Evolutionary conservation across 352 stramenopile species (phyloP), one percentile per base, ranked within the genome.

Genomic region (Globisporangium orthogonon): DNA sequence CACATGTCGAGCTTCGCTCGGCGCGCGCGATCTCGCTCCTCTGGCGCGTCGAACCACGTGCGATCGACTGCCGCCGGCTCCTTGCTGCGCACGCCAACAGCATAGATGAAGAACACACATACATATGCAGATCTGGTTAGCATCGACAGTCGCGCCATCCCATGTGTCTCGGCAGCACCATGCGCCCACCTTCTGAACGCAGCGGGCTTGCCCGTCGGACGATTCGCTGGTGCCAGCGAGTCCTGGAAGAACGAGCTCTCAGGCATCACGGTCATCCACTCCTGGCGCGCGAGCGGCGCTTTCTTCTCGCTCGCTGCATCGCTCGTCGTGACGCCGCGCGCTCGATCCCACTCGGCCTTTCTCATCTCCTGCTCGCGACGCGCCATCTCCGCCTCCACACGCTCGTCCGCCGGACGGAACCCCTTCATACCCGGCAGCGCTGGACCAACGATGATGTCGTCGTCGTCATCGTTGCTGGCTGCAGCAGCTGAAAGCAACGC

Each of bases 261-360:
- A 13, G 83, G 81, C 79, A 92, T 90, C 58, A 88, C 77, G 0
- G 79, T 91, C 85, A 95, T 95, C 85, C 85, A 95, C 31, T 83
- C 78, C 66, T 93, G 72, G 33, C 83, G 78, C 15, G 53, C 50
- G 45, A 84, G 33, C 10, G 66, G 53, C 0, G 61, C 48, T 23
- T 54, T 65, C 3, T 50, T 51, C 15, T 58, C 10, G 14, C 33
- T 17, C 23, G 18, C 49, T 30, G 58, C 40, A 18, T 60, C 52
- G 11, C 23, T 46, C 18, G 52, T 37, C n/a, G 56, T 6, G 28
- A 35, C 15, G n/a, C 59, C 73, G 28, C 70, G 57, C 15, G 66
- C 67, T 46, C 66, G 64, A 5, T 87, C 68, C 81, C 85, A 91
- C 57, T 86, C 71, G 35, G 87, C 73, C 52, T 89, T 72, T 50